A percentile compares a stretch with the other conserved stretches of the same genome.
Conservation (phyloP, 2,329 filamentous ascomycete genomes). For the Diaporthe humulicola region DNA sequence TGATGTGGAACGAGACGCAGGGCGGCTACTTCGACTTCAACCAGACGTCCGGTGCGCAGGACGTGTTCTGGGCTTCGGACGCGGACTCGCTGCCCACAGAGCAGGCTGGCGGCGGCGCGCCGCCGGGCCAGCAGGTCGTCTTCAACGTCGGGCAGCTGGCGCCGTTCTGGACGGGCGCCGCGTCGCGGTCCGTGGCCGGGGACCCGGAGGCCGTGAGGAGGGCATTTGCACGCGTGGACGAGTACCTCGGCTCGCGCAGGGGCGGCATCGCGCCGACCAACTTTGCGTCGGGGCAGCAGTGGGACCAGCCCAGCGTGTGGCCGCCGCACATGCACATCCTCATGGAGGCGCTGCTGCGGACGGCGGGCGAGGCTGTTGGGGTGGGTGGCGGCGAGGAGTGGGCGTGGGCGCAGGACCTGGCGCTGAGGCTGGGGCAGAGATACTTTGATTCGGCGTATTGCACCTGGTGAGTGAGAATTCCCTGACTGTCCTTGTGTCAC, state of each 20-base stretch:
- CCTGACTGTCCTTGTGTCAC: too few relatives aligned
- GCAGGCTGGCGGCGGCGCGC: slow-evolving; percentile 54
- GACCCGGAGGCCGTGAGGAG: slow-evolving; percentile 70
- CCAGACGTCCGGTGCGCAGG: slow-evolving; percentile 68
- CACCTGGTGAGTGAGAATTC: slow-evolving; percentile 66
- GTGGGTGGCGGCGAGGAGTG: slow-evolving; percentile 63
- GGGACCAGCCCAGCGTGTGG: slow-evolving; percentile 80
- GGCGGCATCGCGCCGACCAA: slow-evolving; percentile 76
- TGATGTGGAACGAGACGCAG: slow-evolving; percentile 75
- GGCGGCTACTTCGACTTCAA: slow-evolving; percentile 79
- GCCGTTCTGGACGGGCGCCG: slow-evolving; percentile 78
- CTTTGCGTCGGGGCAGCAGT: slow-evolving; percentile 72
- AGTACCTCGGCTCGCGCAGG: slow-evolving; percentile 62
- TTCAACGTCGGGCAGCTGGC: slow-evolving; percentile 74
- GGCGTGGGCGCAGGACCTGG: slow-evolving; percentile 65
- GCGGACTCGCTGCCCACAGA: slow-evolving; percentile 53
- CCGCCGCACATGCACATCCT: slow-evolving; percentile 75
- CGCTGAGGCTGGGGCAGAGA: slow-evolving; percentile 71
- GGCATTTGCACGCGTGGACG: slow-evolving; percentile 66
- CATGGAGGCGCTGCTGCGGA: slow-evolving; percentile 72
- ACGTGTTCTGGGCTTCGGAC: slow-evolving; percentile 66
- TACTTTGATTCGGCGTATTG: slow-evolving; percentile 78
- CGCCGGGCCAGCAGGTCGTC: slow-evolving; percentile 69
- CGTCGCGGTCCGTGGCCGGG: slow-evolving; percentile 66
- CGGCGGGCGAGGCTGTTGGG: slow-evolving; percentile 66